phyloP scores from a whole-genome alignment of 2,329 filamentous ascomycete species.

The Alternaria ventricosa region DNA sequence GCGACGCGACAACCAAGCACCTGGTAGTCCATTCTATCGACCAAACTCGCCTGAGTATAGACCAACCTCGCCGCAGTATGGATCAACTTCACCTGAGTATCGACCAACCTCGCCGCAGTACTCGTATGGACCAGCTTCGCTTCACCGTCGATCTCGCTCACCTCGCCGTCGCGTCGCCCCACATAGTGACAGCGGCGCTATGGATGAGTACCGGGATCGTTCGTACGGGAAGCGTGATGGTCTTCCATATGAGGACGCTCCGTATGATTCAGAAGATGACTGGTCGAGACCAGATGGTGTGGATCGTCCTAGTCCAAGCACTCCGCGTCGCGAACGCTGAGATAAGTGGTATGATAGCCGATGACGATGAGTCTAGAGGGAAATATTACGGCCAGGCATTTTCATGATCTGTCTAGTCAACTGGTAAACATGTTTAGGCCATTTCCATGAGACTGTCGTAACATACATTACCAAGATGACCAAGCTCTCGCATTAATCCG shows the following conservation, averaged over 20 bases:
- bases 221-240: background rate
- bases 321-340: background rate
- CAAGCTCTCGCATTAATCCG: no score
- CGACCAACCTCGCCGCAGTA: background rate
- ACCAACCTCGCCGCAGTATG: background rate
- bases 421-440: no score
- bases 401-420: no score
- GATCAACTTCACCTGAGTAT: background rate
- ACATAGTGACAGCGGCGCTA: background rate
- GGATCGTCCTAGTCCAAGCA: background rate
- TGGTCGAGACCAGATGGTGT: background rate
- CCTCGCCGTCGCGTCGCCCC: background rate
- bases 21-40: background rate
- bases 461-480: no score
- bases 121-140: background rate
- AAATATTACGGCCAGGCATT: no score
- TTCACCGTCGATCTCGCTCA: background rate
- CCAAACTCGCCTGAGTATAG: background rate
- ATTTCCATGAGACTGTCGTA: no score
- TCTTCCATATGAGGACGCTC: background rate
- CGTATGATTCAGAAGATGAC: background rate
- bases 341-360: no score
- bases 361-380: no score
- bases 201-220: background rate
- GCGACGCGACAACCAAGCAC: background rate